Evolutionary conservation across 352 stramenopile genomes (phyloP).

Genomic region (Pythium aphanidermatum): DNA sequence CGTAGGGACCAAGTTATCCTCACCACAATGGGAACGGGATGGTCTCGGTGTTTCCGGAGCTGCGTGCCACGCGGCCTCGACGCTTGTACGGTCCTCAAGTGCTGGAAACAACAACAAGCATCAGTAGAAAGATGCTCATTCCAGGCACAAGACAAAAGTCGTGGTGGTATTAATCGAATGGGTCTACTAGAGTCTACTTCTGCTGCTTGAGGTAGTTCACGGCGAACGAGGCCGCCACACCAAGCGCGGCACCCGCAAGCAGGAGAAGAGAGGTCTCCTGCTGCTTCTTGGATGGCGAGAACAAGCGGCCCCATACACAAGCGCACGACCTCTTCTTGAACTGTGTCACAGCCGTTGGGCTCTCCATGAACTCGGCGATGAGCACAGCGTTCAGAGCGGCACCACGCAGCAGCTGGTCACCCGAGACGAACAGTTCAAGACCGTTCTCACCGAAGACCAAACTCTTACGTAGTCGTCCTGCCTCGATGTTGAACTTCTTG

Average conservation of each 20-base stretch:
- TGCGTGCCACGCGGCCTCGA: slow-evolving; percentile 20
- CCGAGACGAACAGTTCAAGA: slow-evolving; percentile 97
- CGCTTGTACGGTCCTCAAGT: slow-evolving; percentile 22
- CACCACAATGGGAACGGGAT: slow-evolving; percentile 17
- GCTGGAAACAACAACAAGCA: slow-evolving; percentile 21
- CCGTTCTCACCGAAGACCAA: slow-evolving; percentile 95
- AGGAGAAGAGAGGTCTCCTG: slow-evolving; percentile 21
- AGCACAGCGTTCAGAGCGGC: slow-evolving; percentile 97
- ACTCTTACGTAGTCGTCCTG: slow-evolving; percentile 91
- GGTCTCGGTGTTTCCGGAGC: slow-evolving; percentile 33
- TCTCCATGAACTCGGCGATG: slow-evolving; percentile 91
- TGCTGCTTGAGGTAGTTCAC: slow-evolving; percentile 46
- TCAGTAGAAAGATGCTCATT: slow-evolving; percentile 19
- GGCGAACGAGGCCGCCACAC: slow-evolving; percentile 31
- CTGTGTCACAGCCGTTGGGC: slow-evolving; percentile 46
- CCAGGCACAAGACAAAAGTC: slow-evolving; percentile 4
- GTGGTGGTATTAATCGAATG: slow-evolving; percentile 1
- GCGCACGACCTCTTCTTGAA: slow-evolving; percentile 64
- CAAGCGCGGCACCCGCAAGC: slow-evolving; percentile 25
- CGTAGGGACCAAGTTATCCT: slow-evolving; percentile 11
- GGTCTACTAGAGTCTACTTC: no score
- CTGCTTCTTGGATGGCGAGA: neutral
- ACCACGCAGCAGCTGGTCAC: slow-evolving; percentile 95
- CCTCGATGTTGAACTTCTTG: slow-evolving; percentile 98
- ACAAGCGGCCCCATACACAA: neutral